phyloP scores from a whole-genome alignment of 2,329 filamentous ascomycete species.

The Penicillium aurantiogriseum region DNA sequence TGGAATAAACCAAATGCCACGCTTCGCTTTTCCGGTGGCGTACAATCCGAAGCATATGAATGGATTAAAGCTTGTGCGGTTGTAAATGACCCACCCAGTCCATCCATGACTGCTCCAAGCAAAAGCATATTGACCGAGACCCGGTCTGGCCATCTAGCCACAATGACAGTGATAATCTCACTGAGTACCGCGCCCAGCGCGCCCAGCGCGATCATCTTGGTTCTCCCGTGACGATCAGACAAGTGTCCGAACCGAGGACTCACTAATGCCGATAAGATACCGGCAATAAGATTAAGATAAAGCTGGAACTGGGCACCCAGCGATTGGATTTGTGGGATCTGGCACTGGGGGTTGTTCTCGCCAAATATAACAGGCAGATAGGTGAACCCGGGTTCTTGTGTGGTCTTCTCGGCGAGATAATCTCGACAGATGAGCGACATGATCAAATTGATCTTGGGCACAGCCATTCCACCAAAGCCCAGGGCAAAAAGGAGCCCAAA shows the following conservation, averaged over 20 bases:
- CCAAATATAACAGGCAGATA: constrained; percentile 66
- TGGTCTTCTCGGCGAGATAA: constrained; percentile 70
- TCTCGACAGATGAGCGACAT: constrained; percentile 78
- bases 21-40: constrained; percentile 72
- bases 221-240: constrained; percentile 84
- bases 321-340: constrained; percentile 73
- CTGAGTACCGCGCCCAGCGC: constrained; percentile 70
- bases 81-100: constrained; percentile 84
- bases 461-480: constrained; percentile 80
- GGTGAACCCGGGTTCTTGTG: constrained; percentile 58
- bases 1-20: constrained; percentile 89
- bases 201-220: constrained; percentile 68
- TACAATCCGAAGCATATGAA: constrained; percentile 88
- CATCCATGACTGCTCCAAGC: constrained; percentile 74
- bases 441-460: constrained; percentile 85
- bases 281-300: constrained; percentile 69
- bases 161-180: constrained; percentile 75
- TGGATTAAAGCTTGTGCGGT: constrained; percentile 74
- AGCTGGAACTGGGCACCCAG: constrained; percentile 76
- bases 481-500: constrained; percentile 80
- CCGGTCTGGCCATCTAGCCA: constrained; percentile 69
- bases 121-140: constrained; percentile 78
- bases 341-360: constrained; percentile 74
- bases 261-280: constrained; percentile 74
- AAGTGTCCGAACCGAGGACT: constrained; percentile 80